phyloP scores from a whole-genome alignment of 2,329 filamentous ascomycete species.

The Fusarium solani-melongenae region DNA sequence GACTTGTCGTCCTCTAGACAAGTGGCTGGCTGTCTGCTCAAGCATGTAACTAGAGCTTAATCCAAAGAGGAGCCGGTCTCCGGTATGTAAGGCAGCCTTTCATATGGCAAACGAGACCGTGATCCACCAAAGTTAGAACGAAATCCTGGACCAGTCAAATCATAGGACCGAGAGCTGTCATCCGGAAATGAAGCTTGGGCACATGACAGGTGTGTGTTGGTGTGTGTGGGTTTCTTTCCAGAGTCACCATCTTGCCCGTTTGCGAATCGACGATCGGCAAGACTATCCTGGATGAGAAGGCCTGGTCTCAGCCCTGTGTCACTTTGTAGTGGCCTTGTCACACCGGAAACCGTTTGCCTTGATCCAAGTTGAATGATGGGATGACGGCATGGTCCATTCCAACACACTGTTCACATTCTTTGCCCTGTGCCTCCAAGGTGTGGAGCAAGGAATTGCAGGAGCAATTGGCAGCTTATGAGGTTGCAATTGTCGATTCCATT shows the following conservation, averaged over 20 bases:
- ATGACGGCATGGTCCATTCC: conserved; percentile 30
- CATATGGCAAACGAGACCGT: not conserved
- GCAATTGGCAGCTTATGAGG: not conserved
- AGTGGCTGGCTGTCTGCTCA: not conserved
- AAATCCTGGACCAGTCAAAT: not conserved
- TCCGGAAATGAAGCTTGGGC: not conserved
- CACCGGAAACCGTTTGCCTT: conserved; percentile 8
- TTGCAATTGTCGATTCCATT: not conserved
- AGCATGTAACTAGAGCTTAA: not conserved
- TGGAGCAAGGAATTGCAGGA: not conserved
- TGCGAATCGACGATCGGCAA: conserved; percentile 6
- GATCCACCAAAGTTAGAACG: not conserved
- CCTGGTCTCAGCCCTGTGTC: conserved; percentile 22
- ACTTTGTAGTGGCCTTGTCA: not conserved
- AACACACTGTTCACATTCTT: conserved; percentile 17
- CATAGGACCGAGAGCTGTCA: not conserved
- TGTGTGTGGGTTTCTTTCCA: not conserved
- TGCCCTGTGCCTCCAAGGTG: not conserved
- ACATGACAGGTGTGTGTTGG: not conserved
- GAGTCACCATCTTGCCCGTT: not conserved
- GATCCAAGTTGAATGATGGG: not conserved
- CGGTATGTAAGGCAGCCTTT: not conserved
- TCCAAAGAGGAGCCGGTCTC: not conserved
- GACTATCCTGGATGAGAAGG: not conserved
- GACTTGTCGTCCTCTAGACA: not conserved